A percentile compares a stretch with the other conserved stretches of the same genome.
These are phyloP conservation scores for Salix purpurea DNA, from an alignment of 345 rosid species.

Conservation along the genomic window DNA sequence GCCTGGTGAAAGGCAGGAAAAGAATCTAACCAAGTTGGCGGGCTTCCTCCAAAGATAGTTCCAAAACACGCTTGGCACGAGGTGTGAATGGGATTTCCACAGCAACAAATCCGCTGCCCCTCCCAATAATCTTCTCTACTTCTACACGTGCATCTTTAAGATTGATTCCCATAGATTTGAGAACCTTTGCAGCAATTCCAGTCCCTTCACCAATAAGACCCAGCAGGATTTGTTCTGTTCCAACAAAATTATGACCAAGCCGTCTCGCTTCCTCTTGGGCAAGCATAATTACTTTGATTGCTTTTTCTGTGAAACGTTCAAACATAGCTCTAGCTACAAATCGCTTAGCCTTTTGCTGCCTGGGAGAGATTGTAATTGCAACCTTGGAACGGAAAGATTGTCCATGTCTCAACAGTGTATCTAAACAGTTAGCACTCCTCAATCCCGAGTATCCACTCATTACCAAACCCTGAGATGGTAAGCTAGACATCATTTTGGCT, in stretches of 20 bases:
- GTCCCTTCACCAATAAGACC: constrained; percentile 96
- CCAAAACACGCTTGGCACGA: constrained; percentile 93
- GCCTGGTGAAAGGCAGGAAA: background rate
- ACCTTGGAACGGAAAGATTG: constrained; percentile 47
- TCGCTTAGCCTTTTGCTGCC: constrained; percentile 45
- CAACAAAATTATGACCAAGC: constrained; percentile 96
- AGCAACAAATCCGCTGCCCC: constrained; percentile 95
- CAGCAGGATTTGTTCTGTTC: constrained; percentile 85
- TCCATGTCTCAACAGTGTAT: constrained; percentile 27
- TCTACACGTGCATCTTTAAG: constrained; percentile 92
- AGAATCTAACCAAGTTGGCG: constrained; percentile 66
- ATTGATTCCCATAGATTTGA: constrained; percentile 94
- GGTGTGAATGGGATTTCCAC: constrained; percentile 98
- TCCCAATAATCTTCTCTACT: constrained; percentile 95
- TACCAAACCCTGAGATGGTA: constrained; percentile 36
- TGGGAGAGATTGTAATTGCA: constrained; percentile 32
- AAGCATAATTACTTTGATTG: constrained; percentile 93
- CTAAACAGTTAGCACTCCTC: constrained; percentile 49
- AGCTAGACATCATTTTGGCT: constrained; percentile 42
- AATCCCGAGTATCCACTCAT: constrained; percentile 54
- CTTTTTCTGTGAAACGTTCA: constrained; percentile 91
- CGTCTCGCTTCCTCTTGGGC: constrained; percentile 96
- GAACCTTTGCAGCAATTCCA: constrained; percentile 93
- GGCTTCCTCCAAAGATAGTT: constrained; percentile 91
- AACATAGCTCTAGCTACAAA: constrained; percentile 72